phyloP scores from a whole-genome alignment of 1,284 basidiomycete genomes.

The Acaromyces ingoldii region DNA sequence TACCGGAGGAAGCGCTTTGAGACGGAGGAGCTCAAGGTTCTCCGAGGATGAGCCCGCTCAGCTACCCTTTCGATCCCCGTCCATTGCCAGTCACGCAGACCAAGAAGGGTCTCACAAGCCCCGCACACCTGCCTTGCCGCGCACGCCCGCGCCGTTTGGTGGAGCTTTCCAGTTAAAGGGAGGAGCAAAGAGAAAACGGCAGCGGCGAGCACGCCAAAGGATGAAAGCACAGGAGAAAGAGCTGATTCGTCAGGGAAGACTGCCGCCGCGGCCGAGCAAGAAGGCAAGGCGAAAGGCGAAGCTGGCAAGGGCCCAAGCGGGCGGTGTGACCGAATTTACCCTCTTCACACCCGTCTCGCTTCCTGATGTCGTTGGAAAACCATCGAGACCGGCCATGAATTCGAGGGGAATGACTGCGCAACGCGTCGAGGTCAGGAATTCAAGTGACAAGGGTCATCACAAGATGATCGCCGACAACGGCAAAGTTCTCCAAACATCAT shows the following conservation, averaged over 20 bases:
- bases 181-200: constrained; percentile 1
- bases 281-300: constrained; percentile 44
- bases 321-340: constrained; percentile 46
- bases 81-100: too few species aligned
- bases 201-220: neutral
- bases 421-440: neutral
- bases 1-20: neutral
- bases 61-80: neutral
- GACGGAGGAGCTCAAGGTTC: neutral
- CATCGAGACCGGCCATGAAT: neutral
- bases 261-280: constrained; percentile 27
- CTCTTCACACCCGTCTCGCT: constrained; percentile 42
- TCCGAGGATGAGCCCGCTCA: neutral
- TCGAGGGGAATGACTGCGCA: neutral
- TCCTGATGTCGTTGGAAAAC: neutral
- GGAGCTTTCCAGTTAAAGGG: neutral
- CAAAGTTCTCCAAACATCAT: constrained; percentile 17
- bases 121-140: neutral
- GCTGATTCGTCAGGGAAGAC: constrained; percentile 1
- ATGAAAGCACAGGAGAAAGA: neutral
- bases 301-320: constrained; percentile 36
- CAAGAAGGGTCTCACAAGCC: too few species aligned
- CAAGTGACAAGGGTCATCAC: neutral
- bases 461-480: neutral
- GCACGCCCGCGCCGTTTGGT: constrained; percentile 2